Evolutionary conservation across 2,329 filamentous ascomycete genomes (phyloP), one percentile per base, ranked within the genome.

Genomic region (Fusarium oligoseptatum): DNA sequence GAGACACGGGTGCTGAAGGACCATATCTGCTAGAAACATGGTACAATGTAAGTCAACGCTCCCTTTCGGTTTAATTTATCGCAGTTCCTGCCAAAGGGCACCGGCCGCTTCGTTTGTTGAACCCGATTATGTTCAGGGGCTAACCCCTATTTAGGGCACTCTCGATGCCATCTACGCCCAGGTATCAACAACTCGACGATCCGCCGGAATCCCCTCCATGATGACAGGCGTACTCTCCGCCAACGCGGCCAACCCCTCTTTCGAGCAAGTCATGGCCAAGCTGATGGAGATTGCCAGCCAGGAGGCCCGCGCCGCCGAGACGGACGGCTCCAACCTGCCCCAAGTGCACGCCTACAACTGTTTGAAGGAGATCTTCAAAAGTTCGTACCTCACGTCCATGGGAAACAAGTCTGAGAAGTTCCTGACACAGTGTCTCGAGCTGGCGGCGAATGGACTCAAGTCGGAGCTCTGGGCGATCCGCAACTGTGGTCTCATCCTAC

Each of bases 261-360:
- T 97, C 64, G 84, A 89, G 34, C 84, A 88, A 41, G 90, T 92
- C 1, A 91, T 97, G 80, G 79, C 81, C 7, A 89, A 91, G 37
- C 86, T 95, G 6, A 88, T 90, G 69, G 80, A 82, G 4, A 91
- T 94, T 63, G 90, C 92, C 7, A 82, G 86, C 27, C 82, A 85
- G 24, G 86, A 89, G 60, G 89, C 89, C 4, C 83, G 81, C 11
- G 85, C 88, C 48, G 86, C 87, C 0, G 87, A 90, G 68, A 90
- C 88, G 0, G 90, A 92, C 67, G 90, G 88, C 34, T 89, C 88
- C 3, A 92, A 93, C 45, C 84, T 98, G 6, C 93, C 95, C 0
- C 96, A 99, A 82, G 97, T 99, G 0, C 97, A 99, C 82, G 95
- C 97, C 0, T 89, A 98, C 80, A 99, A 99, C 81, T 98, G 94